Evolutionary conservation across 192 early-diverging fungal genomes (phyloP).

Genomic region (Linnemannia zychae): DNA sequence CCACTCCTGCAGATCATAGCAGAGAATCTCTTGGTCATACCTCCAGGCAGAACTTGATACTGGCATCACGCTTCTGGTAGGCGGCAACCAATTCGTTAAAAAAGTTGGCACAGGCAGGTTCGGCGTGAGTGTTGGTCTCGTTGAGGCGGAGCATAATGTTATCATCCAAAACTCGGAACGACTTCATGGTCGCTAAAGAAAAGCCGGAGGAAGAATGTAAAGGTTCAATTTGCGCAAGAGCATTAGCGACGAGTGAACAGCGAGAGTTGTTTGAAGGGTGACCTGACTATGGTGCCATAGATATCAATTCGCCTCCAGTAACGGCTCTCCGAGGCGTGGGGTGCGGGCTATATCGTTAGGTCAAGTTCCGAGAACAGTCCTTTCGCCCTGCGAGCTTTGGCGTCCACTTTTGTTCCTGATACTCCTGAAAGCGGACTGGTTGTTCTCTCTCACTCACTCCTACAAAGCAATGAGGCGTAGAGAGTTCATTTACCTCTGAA

Average conservation of each 20-base stretch:
- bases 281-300: neutral
- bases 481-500: slow-evolving; percentile 64
- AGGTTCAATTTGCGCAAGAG: too few species aligned
- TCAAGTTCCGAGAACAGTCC: neutral
- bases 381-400: neutral
- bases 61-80: slow-evolving; percentile 74
- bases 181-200: slow-evolving; percentile 71
- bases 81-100: slow-evolving; percentile 76
- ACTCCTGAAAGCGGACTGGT: neutral
- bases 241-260: neutral
- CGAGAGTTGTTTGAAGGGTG: neutral
- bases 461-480: neutral
- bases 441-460: neutral
- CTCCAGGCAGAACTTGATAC: slow-evolving; percentile 75
- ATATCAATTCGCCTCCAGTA: neutral
- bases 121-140: slow-evolving; percentile 76
- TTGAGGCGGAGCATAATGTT: slow-evolving; percentile 86
- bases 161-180: slow-evolving; percentile 82
- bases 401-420: neutral
- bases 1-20: neutral
- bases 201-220: neutral
- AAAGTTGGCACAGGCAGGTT: slow-evolving; percentile 70
- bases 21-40: slow-evolving; percentile 47
- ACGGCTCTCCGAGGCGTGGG: neutral
- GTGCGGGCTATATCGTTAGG: neutral